Conservation (phyloP, 495 filamentous ascomycete species). For the Aspergillus egyptiacus region DNA sequence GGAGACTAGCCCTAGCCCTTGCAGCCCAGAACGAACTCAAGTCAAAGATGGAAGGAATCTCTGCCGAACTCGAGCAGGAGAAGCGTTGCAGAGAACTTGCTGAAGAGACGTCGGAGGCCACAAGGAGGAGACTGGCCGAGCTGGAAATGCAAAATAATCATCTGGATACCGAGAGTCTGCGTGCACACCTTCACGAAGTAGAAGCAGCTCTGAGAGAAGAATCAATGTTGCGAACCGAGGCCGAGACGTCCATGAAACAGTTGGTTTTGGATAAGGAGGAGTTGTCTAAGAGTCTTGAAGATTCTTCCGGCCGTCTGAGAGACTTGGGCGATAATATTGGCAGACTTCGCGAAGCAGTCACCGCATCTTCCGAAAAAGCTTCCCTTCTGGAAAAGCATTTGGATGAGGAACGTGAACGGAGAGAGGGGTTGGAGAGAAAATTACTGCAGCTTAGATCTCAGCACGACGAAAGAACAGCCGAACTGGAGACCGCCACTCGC, state of each 20-base stretch:
- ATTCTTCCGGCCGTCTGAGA: conserved; percentile 57
- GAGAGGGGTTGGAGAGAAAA: conserved; percentile 74
- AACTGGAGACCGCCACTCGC: conserved; percentile 68
- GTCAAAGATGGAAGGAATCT: conserved; percentile 58
- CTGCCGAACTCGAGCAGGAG: conserved; percentile 70
- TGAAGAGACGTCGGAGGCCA: conserved; percentile 79
- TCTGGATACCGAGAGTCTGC: conserved; percentile 75
- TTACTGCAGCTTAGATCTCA: conserved; percentile 73
- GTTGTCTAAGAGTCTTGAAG: conserved; percentile 61
- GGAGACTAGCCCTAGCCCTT: conserved; percentile 75
- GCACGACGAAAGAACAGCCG: conserved; percentile 74
- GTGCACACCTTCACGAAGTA: conserved; percentile 72
- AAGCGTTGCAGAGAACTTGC: conserved; percentile 72
- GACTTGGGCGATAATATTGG: conserved; percentile 67
- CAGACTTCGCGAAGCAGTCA: conserved; percentile 71
- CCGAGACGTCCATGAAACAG: conserved; percentile 64
- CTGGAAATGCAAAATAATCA: conserved; percentile 80
- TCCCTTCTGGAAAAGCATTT: conserved; percentile 71
- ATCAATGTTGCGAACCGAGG: conserved; percentile 66
- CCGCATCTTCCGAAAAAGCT: conserved; percentile 69
- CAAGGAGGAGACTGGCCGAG: conserved; percentile 75
- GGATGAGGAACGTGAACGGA: conserved; percentile 72
- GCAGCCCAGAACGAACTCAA: conserved; percentile 71
- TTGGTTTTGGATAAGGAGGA: conserved; percentile 80
- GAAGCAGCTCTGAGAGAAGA: conserved; percentile 74